Percentiles rank a stretch among this genome's conserved stretches.
Conservation (phyloP, 768 basidiomycete genomes). For the Pluteus cervinus region DNA sequence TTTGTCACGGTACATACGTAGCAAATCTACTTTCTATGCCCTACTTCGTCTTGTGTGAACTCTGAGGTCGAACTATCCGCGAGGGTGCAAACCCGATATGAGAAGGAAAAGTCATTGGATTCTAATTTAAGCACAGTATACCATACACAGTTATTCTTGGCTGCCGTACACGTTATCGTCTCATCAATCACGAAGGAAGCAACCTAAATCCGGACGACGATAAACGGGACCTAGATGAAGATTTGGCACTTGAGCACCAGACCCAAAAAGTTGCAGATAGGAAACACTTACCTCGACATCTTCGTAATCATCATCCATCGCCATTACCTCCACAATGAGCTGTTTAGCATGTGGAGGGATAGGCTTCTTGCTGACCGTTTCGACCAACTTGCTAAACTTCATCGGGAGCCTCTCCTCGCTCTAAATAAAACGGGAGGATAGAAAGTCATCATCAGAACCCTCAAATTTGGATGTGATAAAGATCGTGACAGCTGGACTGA, state of each 20-base stretch:
- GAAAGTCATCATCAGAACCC: not conserved
- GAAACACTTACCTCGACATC: conserved; percentile 76
- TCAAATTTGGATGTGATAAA: conserved; percentile 2
- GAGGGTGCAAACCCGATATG: no score
- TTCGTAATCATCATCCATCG: conserved; percentile 84
- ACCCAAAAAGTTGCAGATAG: not conserved
- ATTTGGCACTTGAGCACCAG: conserved; percentile 5
- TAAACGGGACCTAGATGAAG: conserved; percentile 65
- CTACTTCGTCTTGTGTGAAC: no score
- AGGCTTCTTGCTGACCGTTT: conserved; percentile 92
- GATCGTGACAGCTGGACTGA: conserved; percentile 22
- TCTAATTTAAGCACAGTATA: conserved; percentile 13
- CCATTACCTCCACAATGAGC: conserved; percentile 92
- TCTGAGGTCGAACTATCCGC: no score
- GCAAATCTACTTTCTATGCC: no score
- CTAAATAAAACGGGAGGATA: conserved; percentile 32
- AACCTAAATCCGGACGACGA: conserved; percentile 60
- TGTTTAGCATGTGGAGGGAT: conserved; percentile 79
- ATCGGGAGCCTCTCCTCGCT: conserved; percentile 82
- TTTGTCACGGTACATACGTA: no score
- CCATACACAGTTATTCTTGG: conserved; percentile 2
- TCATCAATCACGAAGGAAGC: not conserved
- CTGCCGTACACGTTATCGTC: conserved; percentile 1
- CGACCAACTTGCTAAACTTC: conserved; percentile 89
- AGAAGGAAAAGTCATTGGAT: no score